Evolutionary conservation across 148 eudicot species (phyloP), one percentile per base, ranked within the genome.

Genomic region (Rhododendron williamsianum): DNA sequence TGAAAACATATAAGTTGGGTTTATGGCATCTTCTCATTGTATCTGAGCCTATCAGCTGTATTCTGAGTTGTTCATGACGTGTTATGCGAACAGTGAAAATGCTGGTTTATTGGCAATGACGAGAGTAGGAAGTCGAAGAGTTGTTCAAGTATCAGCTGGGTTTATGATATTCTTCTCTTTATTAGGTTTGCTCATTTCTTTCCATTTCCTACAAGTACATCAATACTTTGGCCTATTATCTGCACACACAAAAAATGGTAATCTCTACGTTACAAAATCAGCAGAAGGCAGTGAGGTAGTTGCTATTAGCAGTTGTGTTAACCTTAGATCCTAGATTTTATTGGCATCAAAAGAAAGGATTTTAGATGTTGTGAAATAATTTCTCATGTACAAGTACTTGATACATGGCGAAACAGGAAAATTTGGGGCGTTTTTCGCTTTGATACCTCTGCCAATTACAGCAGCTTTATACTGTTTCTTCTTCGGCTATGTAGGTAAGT

Each of bases 381-480:
- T 81, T 69, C 77, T 80, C 23, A 38, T 41, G 9, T 27, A 4
- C 43, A 76, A 73, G 78, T 72, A 36, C 49, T 49, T 73, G 52
- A 35, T 23, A 11, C 9, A 52, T 67, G 81, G 23, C 78, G 25
- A 25, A 72, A 7, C 92, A 94, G 97, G 95, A 9, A 94, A 96
- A 87, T 84, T 96, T 27, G 94, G 95, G 58, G 98, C 98, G 3
- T 45, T 96, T 86, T 94, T 96, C 1, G 97, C 98, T 56, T 92
- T 95, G 30, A 91, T 94, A 67, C 98, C 96, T 52, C 45, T 86
- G 85, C 92, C 98, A 3, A 90, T 93, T 49, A 81, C 91, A 88
- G 98, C 94, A 25, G 96, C 96, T 81, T 84, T 93, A 25, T 90
- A 91, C 87, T 96, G 98, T 83, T 87, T 94, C 71, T 89, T 93